These are phyloP conservation scores for Pythium aristosporum DNA, from an alignment of 352 stramenopile species.

Conservation along the genomic window DNA sequence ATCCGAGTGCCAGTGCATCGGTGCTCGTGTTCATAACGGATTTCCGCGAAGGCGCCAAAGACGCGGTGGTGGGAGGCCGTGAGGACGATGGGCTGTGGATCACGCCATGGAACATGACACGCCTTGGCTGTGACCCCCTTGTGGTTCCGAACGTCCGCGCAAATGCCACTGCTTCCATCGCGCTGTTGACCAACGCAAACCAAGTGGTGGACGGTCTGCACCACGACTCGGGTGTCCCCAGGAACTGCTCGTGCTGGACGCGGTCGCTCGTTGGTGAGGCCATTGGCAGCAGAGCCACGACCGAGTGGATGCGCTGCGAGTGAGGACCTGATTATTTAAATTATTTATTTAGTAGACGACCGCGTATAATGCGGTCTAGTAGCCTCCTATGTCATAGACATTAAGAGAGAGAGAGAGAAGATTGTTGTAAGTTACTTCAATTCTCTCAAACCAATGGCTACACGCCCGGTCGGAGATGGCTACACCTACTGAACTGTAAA, in stretches of 20 bases:
- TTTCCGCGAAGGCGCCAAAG: not conserved
- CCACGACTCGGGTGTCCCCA: not conserved
- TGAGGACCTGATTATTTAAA: not conserved
- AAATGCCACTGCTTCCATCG: not conserved
- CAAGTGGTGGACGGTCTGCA: not conserved
- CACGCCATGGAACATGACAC: slow-evolving; percentile 16
- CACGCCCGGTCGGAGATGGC: not conserved
- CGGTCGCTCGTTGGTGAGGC: not conserved
- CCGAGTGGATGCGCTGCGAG: slow-evolving; percentile 19
- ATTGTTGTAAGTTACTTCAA: not conserved
- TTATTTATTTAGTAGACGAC: slow-evolving; percentile 1
- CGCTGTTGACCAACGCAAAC: not conserved
- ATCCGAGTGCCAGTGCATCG: not conserved
- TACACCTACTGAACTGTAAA: not conserved
- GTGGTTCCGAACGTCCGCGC: not conserved
- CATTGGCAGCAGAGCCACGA: not conserved
- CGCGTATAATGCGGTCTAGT: not conserved
- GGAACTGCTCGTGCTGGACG: slow-evolving; percentile 18
- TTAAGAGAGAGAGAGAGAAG: not conserved
- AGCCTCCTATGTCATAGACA: not conserved
- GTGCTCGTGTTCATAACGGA: slow-evolving; percentile 18
- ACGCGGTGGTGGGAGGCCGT: not conserved
- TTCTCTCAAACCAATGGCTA: slow-evolving; percentile 1
- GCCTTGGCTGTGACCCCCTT: not conserved
- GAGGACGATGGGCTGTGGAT: not conserved